These are phyloP conservation scores for Leonotis leonurus DNA, from an alignment of 257 asterid species.

Conservation along the genomic window DNA sequence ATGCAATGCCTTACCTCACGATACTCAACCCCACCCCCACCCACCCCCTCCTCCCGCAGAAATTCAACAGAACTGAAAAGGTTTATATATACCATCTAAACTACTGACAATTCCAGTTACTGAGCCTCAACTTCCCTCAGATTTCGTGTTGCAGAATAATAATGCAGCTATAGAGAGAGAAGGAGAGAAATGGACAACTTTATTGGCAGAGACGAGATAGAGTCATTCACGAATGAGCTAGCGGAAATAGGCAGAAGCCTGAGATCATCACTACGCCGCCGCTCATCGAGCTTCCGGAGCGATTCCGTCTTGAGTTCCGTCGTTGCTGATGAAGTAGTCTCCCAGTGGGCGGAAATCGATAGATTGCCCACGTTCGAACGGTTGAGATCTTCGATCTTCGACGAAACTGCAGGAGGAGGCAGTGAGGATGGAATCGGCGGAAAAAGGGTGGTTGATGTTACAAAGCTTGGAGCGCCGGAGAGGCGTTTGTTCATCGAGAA, in stretches of 20 bases:
- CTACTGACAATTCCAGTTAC: too few relatives aligned
- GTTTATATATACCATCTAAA: too few relatives aligned
- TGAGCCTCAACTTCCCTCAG: too few relatives aligned
- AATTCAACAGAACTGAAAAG: too few relatives aligned
- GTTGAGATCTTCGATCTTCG: conserved; percentile 36
- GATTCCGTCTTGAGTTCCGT: conserved; percentile 19
- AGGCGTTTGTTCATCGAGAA: conserved; percentile 36
- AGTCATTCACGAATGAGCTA: conserved; percentile 30
- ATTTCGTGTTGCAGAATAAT: background rate
- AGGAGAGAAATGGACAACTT: conserved; percentile 26
- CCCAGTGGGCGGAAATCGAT: conserved; percentile 34
- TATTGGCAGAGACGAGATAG: conserved; percentile 29
- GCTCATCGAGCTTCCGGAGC: conserved; percentile 25
- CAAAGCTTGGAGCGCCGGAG: conserved; percentile 39
- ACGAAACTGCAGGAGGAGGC: conserved; percentile 15
- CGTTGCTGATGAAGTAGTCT: conserved; percentile 19
- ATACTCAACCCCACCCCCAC: too few relatives aligned
- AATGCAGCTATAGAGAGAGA: background rate
- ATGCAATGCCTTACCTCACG: too few relatives aligned
- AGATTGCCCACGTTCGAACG: conserved; percentile 37
- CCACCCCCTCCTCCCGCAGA: too few relatives aligned
- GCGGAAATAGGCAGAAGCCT: conserved; percentile 30
- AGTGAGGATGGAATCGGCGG: conserved; percentile 16
- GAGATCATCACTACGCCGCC: conserved; percentile 24
- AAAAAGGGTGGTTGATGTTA: conserved; percentile 33